Conservation (phyloP, 768 basidiomycete species). For the Dendrothele bispora region DNA sequence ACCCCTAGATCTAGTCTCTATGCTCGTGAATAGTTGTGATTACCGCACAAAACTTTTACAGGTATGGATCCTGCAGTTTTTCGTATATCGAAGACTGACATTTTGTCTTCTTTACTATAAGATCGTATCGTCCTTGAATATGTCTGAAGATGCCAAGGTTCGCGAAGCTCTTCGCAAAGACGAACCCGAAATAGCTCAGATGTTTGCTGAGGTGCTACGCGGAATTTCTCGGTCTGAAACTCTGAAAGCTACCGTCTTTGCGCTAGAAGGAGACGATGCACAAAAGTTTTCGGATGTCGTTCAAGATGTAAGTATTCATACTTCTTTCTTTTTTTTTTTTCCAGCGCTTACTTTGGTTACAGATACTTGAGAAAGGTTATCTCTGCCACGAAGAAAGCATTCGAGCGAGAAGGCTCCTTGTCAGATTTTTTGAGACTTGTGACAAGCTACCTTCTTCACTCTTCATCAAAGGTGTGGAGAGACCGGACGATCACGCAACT, state of each 20-base stretch:
- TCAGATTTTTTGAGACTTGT: not conserved
- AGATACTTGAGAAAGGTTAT: not conserved
- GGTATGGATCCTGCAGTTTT: no score
- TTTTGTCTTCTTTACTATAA: no score
- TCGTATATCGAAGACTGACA: no score
- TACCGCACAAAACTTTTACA: no score
- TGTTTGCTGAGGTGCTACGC: not conserved
- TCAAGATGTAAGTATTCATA: not conserved
- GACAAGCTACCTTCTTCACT: not conserved
- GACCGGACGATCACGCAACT: conserved; percentile 21
- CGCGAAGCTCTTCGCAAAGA: not conserved
- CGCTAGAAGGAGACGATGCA: not conserved
- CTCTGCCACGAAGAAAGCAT: not conserved
- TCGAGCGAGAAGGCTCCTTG: not conserved
- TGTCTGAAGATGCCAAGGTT: not conserved
- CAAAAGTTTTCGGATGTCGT: not conserved
- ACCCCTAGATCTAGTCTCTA: no score
- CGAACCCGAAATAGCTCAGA: no score
- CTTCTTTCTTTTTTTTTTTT: no score
- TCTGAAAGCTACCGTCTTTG: not conserved
- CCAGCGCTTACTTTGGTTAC: not conserved
- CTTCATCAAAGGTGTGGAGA: no score
- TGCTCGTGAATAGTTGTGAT: no score
- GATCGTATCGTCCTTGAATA: not conserved
- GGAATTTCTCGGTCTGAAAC: not conserved